Conservation (phyloP, 768 basidiomycete genomes). For the Naematelia encephala region DNA sequence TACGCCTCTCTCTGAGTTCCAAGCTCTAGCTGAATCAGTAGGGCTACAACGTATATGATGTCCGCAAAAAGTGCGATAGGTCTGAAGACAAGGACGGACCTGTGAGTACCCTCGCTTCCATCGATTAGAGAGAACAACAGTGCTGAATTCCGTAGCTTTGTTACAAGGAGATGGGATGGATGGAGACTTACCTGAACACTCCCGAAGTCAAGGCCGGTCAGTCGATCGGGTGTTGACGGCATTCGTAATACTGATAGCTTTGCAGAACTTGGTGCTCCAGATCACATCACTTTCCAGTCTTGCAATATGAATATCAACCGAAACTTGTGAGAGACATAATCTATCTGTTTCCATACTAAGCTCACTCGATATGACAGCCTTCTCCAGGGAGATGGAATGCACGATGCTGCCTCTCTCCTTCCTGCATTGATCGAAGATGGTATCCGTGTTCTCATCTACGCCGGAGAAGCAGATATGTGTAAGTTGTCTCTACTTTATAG, state of each 20-base stretch:
- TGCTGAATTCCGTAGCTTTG: slow-evolving; percentile 30
- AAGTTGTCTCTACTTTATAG: slow-evolving; percentile 9
- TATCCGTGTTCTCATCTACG: slow-evolving; percentile 80
- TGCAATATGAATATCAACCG: slow-evolving; percentile 67
- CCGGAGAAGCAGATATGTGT: slow-evolving; percentile 56
- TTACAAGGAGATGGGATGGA: slow-evolving; percentile 69
- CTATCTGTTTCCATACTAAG: background rate
- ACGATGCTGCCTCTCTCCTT: slow-evolving; percentile 72
- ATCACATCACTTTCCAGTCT: slow-evolving; percentile 44
- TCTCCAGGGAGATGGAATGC: slow-evolving; percentile 79
- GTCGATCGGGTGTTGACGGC: background rate
- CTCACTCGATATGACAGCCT: slow-evolving; percentile 38
- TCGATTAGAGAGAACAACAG: slow-evolving; percentile 10
- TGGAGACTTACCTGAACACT: slow-evolving; percentile 83
- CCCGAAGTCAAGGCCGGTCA: slow-evolving; percentile 65
- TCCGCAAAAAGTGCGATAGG: slow-evolving; percentile 62
- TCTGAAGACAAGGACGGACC: slow-evolving; percentile 59
- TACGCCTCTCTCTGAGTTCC: slow-evolving; percentile 3
- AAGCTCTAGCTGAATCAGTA: background rate
- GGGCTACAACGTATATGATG: slow-evolving; percentile 83
- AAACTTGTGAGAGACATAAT: slow-evolving; percentile 60
- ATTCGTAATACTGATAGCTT: background rate
- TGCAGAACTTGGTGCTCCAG: slow-evolving; percentile 55
- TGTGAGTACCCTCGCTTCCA: slow-evolving; percentile 10
- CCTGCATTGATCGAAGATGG: slow-evolving; percentile 78